phyloP scores from a whole-genome alignment of 257 asterid species.

The Cordia subcordata region DNA sequence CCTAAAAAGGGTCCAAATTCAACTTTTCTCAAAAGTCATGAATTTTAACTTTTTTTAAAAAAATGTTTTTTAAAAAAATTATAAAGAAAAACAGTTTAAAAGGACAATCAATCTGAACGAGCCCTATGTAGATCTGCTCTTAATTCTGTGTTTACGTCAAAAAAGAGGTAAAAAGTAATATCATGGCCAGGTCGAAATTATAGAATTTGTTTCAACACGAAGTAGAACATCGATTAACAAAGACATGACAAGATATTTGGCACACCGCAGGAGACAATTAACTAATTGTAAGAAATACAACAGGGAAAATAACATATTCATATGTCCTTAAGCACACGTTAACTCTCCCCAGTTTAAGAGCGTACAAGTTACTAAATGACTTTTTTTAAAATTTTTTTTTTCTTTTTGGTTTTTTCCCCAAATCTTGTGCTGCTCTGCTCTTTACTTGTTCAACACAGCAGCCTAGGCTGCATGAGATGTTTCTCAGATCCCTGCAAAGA shows the following conservation, averaged over 20 bases:
- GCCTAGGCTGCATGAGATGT: constrained; percentile 47
- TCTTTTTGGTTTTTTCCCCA: background rate
- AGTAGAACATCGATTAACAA: background rate
- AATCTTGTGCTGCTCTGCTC: no score
- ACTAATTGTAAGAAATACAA: background rate
- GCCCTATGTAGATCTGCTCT: no score
- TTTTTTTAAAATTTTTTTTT: no score
- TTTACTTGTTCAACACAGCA: constrained; percentile 39
- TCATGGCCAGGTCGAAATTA: background rate
- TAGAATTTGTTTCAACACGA: background rate
- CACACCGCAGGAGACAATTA: background rate
- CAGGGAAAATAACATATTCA: background rate
- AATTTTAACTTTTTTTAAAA: no score
- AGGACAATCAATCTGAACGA: no score
- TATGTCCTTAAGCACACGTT: background rate
- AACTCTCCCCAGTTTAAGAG: constrained; percentile 5
- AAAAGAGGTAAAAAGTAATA: no score
- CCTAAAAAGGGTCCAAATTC: no score
- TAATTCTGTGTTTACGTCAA: no score
- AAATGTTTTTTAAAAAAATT: no score
- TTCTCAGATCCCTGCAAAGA: no score
- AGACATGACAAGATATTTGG: background rate
- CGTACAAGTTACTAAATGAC: background rate
- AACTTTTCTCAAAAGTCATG: no score
- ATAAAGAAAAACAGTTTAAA: no score